Percentiles rank a stretch among this genome's conserved stretches.
Evolutionary conservation across 139 green algal species (phyloP).

Genomic region (Micromonas commoda): DNA sequence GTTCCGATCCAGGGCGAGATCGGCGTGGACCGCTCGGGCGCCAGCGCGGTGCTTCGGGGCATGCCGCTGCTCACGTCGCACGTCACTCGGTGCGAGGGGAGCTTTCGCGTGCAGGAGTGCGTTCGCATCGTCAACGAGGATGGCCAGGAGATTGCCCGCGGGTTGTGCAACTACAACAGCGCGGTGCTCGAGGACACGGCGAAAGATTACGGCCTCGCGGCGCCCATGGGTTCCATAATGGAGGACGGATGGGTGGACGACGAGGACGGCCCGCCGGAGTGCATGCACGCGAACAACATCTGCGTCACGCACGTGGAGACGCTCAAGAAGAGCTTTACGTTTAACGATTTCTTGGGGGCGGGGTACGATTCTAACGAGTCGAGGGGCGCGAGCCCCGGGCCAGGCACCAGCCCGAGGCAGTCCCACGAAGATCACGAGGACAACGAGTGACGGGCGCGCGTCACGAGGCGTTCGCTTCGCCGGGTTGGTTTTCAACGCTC

Average conservation of each 20-base stretch:
- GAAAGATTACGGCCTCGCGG: background rate
- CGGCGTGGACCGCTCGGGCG: conserved; percentile 35
- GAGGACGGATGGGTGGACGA: background rate
- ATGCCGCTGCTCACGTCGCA: background rate
- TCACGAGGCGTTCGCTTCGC: too few relatives aligned
- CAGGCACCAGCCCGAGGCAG: too few relatives aligned
- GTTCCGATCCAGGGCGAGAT: conserved; percentile 21
- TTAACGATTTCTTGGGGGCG: background rate
- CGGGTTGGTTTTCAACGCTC: too few relatives aligned
- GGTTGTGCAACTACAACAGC: conserved; percentile 67
- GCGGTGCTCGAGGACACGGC: background rate
- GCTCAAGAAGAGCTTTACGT: background rate
- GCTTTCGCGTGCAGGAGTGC: conserved; percentile 7
- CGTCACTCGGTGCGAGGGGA: background rate
- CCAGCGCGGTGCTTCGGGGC: background rate
- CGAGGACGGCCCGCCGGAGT: background rate
- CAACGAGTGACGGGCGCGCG: too few relatives aligned
- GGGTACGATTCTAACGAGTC: background rate
- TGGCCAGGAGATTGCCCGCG: conserved; percentile 70
- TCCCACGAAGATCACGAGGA: background rate
- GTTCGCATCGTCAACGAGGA: conserved; percentile 30
- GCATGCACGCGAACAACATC: conserved; percentile 14
- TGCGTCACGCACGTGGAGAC: conserved; percentile 16
- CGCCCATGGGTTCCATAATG: too few relatives aligned
- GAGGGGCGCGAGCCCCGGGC: too few relatives aligned